A percentile compares a stretch with the other conserved stretches of the same genome.
Conservation (phyloP, 2,329 filamentous ascomycete species). For the Sodiomyces alkalinus region DNA sequence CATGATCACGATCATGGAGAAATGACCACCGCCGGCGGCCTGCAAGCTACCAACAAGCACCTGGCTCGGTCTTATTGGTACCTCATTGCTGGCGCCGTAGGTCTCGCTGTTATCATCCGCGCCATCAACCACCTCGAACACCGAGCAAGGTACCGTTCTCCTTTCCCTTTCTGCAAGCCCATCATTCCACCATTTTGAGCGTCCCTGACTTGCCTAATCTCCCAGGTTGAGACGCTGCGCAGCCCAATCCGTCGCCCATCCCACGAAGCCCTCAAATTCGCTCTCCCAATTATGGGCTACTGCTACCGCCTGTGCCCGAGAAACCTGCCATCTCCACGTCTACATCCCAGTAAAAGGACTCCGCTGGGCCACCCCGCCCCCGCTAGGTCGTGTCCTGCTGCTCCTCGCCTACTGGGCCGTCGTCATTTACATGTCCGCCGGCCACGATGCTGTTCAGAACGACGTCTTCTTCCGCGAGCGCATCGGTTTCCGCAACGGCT, state of each 20-base stretch:
- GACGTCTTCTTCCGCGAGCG: conserved; percentile 47
- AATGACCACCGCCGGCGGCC: conserved; percentile 5
- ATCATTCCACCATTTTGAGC: not conserved
- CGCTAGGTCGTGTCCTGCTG: conserved; percentile 38
- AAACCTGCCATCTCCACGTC: conserved; percentile 39
- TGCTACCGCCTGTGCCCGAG: conserved; percentile 38
- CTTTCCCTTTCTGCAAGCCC: not conserved
- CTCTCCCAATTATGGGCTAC: conserved; percentile 41
- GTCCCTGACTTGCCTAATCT: conserved; percentile 1
- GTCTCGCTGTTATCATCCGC: conserved; percentile 23
- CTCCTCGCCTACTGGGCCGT: conserved; percentile 43
- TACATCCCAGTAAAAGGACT: conserved; percentile 27
- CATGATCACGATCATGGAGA: conserved; percentile 4
- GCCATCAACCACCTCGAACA: conserved; percentile 26
- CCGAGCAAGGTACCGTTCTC: conserved; percentile 25
- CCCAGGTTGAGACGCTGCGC: conserved; percentile 30
- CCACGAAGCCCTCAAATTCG: conserved; percentile 32
- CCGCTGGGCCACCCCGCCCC: conserved; percentile 42
- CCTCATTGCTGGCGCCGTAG: conserved; percentile 33
- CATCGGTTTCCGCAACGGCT: conserved; percentile 52
- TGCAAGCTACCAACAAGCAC: conserved; percentile 27
- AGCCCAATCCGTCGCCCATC: conserved; percentile 16
- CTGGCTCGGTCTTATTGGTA: conserved; percentile 46
- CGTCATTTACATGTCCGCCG: conserved; percentile 39
- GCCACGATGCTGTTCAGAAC: conserved; percentile 27